These are phyloP conservation scores for Agrocybe praecox DNA, from an alignment of 768 basidiomycete genomes.

Conservation along the genomic window DNA sequence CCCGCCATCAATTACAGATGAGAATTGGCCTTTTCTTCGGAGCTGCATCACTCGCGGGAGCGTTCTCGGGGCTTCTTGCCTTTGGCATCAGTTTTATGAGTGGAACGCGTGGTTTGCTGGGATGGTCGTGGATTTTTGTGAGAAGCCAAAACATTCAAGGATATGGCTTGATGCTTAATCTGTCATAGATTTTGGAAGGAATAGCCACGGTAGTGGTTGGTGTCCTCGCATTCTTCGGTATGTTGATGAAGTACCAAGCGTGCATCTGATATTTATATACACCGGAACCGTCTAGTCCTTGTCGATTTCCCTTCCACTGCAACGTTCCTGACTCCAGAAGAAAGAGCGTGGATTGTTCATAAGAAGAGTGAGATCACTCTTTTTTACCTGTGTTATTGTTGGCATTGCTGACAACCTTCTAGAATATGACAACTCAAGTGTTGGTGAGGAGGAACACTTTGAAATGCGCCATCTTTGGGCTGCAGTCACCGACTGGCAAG, in stretches of 20 bases:
- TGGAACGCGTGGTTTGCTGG: slow-evolving; percentile 44
- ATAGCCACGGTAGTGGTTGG: slow-evolving; percentile 60
- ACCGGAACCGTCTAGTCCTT: slow-evolving; percentile 40
- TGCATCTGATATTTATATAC: background rate
- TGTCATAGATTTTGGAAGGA: slow-evolving; percentile 61
- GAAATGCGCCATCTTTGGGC: slow-evolving; percentile 52
- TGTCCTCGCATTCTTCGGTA: slow-evolving; percentile 52
- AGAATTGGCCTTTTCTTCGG: slow-evolving; percentile 68
- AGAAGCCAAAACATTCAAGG: slow-evolving; percentile 12
- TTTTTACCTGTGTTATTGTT: background rate
- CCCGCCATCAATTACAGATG: slow-evolving; percentile 58
- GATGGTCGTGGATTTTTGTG: slow-evolving; percentile 75
- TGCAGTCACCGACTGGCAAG: slow-evolving; percentile 67
- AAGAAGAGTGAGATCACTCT: slow-evolving; percentile 48
- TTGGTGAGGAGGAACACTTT: slow-evolving; percentile 65
- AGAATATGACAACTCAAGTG: slow-evolving; percentile 60
- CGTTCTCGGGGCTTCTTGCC: slow-evolving; percentile 62
- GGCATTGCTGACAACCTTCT: background rate
- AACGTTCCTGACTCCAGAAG: slow-evolving; percentile 60
- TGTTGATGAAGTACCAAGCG: slow-evolving; percentile 6
- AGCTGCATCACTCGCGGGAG: slow-evolving; percentile 64
- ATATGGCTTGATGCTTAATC: background rate
- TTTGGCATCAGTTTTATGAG: slow-evolving; percentile 57
- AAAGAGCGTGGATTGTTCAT: slow-evolving; percentile 54
- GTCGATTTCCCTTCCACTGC: slow-evolving; percentile 66